A percentile compares a stretch with the other conserved stretches of the same genome.
Conservation (phyloP, 441 rosid genomes). For the Euphorbia celastroides region DNA sequence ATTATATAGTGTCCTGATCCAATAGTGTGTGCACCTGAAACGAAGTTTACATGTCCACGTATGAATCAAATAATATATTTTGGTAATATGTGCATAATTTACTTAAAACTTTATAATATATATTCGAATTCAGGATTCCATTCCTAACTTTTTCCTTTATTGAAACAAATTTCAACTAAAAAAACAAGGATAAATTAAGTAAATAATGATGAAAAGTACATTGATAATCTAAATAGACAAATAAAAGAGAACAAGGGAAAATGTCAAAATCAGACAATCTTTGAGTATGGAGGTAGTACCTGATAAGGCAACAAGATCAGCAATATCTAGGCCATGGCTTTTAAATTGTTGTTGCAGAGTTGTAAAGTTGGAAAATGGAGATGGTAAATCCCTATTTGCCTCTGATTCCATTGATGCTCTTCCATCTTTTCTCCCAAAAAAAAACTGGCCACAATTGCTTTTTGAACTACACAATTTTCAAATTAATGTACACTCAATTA, state of each 20-base stretch:
- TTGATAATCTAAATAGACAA: too few relatives aligned
- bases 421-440: slow-evolving; percentile 33
- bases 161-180: too few relatives aligned
- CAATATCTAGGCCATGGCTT: slow-evolving; percentile 16
- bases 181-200: too few relatives aligned
- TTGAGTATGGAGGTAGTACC: slow-evolving; percentile 15
- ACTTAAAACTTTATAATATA: too few relatives aligned
- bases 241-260: too few relatives aligned
- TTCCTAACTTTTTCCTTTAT: too few relatives aligned
- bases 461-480: slow-evolving; percentile 28
- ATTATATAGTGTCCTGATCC: slow-evolving; percentile 17
- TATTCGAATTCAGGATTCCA: too few relatives aligned
- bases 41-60: not conserved
- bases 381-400: slow-evolving; percentile 25
- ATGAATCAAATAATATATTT: too few relatives aligned
- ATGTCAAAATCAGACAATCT: too few relatives aligned
- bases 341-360: slow-evolving; percentile 22
- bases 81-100: too few relatives aligned
- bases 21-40: slow-evolving; percentile 25
- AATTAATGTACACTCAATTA: too few relatives aligned
- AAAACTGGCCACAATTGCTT: slow-evolving; percentile 26
- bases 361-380: slow-evolving; percentile 21
- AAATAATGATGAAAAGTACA: too few relatives aligned
- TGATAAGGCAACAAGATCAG: slow-evolving; percentile 32
- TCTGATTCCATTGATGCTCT: slow-evolving; percentile 27